These are phyloP conservation scores for Thinopyrum elongatum DNA, from an alignment of 176 grass and related monocot genomes.

Conservation along the genomic window DNA sequence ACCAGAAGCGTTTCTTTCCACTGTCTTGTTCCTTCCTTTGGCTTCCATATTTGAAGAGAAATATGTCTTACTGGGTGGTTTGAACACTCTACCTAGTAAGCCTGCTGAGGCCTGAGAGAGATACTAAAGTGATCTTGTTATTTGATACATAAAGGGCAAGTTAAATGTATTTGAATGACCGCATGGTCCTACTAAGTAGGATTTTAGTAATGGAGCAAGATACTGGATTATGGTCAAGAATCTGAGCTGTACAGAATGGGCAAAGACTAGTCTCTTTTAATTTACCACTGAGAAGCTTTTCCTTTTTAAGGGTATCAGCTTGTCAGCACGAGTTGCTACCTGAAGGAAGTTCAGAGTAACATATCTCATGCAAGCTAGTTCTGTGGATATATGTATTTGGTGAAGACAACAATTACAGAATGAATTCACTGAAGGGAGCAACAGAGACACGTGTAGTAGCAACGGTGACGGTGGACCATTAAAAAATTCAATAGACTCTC, in stretches of 20 bases:
- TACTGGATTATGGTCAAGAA: slow-evolving; percentile 7
- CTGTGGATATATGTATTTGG: slow-evolving; percentile 11
- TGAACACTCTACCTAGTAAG: not conserved
- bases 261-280: slow-evolving; percentile 16
- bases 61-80: slow-evolving; percentile 4
- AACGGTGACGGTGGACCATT: slow-evolving; percentile 4
- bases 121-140: slow-evolving; percentile 20
- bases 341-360: not conserved
- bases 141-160: slow-evolving; percentile 6
- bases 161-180: slow-evolving; percentile 15
- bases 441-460: slow-evolving; percentile 9
- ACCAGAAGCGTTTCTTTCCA: slow-evolving; percentile 9
- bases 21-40: too few species aligned
- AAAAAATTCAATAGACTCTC: not conserved
- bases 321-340: not conserved
- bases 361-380: slow-evolving; percentile 23
- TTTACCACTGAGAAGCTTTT: slow-evolving; percentile 14
- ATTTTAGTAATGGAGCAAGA: slow-evolving; percentile 10
- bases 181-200: not conserved
- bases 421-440: slow-evolving; percentile 7
- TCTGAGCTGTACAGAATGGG: slow-evolving; percentile 10
- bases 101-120: not conserved
- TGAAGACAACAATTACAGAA: slow-evolving; percentile 13
- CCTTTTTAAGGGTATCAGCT: slow-evolving; percentile 8
- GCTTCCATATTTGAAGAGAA: slow-evolving; percentile 8